Base-by-base conservation (phyloP, 2,329 filamentous ascomycete species). In the Ophiostoma pallidulum region DNA sequence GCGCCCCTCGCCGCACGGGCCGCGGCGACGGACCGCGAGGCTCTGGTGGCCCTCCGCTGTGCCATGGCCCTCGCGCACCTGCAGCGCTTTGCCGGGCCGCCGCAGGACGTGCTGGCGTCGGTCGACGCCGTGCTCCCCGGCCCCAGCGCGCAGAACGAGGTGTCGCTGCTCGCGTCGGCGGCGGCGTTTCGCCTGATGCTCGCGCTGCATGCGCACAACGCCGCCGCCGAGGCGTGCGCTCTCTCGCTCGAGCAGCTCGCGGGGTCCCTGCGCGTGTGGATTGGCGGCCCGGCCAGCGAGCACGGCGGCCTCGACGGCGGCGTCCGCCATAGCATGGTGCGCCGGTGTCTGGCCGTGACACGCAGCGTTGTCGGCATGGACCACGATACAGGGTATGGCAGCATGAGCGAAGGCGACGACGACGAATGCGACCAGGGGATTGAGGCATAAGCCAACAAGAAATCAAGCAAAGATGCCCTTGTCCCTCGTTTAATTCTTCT, bases 31-130 rank as follows among this genome's bases (percentile, higher is more conserved):
- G 67, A 73, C 33, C 66, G 66, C 4, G 77, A 82, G 54, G 68
- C 78, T 19, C 68, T 73, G 36, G 71, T 78, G 54, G 73, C 77
- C 3, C 66, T 83, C 7, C 68, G 73, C 32, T 81, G 77, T 56
- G 77, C 77, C 22, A 77, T 77, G 68, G 71, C 73, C 12, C 73
- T 82, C 41, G 75, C 78, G 8, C 74, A 81, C 54, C 67, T 83
- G 13, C 69, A 70, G 46, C 69, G 69, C 20, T 65, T 62, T 32
- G 58, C 71, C 38, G 59, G 57, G 0, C 65, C 66, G 3, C 69
- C 70, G 0, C 62, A 66, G 18, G 65, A 68, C 22, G 69, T 71
- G 3, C 64, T 74, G 3, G 63, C 63, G 9, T 64, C 76, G 16
- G 71, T 80, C 45, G 66, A 72, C 33, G 68, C 67, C 9, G 72